Evolutionary conservation across 768 basidiomycete genomes (phyloP).

Genomic region (Termitomyces heimii): DNA sequence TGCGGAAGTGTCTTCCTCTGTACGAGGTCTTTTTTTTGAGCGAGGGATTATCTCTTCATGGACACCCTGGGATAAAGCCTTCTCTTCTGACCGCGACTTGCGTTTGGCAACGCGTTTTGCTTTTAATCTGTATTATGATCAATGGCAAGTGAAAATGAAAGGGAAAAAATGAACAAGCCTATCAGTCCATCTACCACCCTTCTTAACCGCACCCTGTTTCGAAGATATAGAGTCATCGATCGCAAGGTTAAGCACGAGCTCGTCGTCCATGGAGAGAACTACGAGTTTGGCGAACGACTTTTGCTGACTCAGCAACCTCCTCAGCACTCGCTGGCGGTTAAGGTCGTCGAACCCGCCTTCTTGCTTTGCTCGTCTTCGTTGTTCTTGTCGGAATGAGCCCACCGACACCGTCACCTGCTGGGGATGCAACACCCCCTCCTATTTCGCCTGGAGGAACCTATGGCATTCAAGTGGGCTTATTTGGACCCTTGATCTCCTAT

Average conservation of each 20-base stretch:
- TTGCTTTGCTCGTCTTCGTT: not conserved
- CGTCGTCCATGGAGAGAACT: constrained; percentile 56
- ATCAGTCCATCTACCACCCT: constrained; percentile 73
- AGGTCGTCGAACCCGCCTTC: not conserved
- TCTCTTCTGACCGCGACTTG: constrained; percentile 37
- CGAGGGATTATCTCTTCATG: constrained; percentile 21
- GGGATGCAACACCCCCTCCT: constrained; percentile 51
- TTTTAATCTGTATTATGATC: constrained; percentile 48
- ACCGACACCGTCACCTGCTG: constrained; percentile 32
- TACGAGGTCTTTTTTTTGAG: constrained; percentile 40
- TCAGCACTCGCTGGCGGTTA: constrained; percentile 3
- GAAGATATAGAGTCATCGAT: constrained; percentile 25
- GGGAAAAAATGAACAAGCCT: constrained; percentile 39
- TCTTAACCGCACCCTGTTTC: constrained; percentile 28
- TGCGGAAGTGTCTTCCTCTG: constrained; percentile 16
- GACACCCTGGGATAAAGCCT: constrained; percentile 8
- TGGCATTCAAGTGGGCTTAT: constrained; percentile 57
- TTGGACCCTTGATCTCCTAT: constrained; percentile 4
- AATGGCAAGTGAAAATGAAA: constrained; percentile 12
- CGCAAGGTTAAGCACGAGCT: constrained; percentile 68
- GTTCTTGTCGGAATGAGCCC: constrained; percentile 22
- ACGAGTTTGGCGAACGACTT: not conserved
- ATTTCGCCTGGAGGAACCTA: constrained; percentile 74
- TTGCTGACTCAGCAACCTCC: constrained; percentile 20
- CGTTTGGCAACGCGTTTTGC: constrained; percentile 66